These are phyloP conservation scores for Mycotypha africana DNA, from an alignment of 371 early-diverging fungal genomes.

Conservation along the genomic window DNA sequence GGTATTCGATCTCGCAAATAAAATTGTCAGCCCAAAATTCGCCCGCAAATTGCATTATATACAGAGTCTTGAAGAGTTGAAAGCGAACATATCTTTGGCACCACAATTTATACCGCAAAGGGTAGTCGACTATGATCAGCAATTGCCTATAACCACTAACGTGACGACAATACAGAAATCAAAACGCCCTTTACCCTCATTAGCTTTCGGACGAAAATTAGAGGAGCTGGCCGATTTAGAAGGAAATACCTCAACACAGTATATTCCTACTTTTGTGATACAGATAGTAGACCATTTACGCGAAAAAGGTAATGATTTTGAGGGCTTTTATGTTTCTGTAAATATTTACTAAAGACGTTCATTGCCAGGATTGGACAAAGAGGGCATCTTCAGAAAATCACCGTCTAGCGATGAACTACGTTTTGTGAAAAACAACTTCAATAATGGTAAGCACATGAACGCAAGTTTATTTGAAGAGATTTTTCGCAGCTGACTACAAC, in stretches of 20 bases:
- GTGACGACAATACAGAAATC: neutral
- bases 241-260: slow-evolving; percentile 6
- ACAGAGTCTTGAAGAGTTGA: slow-evolving; percentile 65
- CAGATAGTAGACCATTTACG: slow-evolving; percentile 27
- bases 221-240: slow-evolving; percentile 30
- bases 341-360: neutral
- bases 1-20: slow-evolving; percentile 41
- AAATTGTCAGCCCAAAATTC: slow-evolving; percentile 80
- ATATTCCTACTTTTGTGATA: slow-evolving; percentile 27
- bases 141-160: slow-evolving; percentile 4
- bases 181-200: slow-evolving; percentile 18
- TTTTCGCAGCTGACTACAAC: neutral
- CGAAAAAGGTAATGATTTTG: slow-evolving; percentile 19
- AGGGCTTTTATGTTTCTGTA: neutral
- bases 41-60: slow-evolving; percentile 82
- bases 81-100: slow-evolving; percentile 58
- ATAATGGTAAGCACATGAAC: slow-evolving; percentile 61
- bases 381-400: slow-evolving; percentile 88
- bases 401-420: slow-evolving; percentile 53
- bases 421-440: slow-evolving; percentile 63
- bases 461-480: too few relatives aligned
- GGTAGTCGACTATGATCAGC: slow-evolving; percentile 61
- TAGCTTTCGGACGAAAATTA: slow-evolving; percentile 31
- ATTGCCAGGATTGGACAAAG: slow-evolving; percentile 63
- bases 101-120: slow-evolving; percentile 75